A percentile compares a stretch with the other conserved stretches of the same genome.
These are phyloP conservation scores for Lachnellula subtilissima DNA, from an alignment of 2,329 filamentous ascomycete genomes.

Conservation along the genomic window DNA sequence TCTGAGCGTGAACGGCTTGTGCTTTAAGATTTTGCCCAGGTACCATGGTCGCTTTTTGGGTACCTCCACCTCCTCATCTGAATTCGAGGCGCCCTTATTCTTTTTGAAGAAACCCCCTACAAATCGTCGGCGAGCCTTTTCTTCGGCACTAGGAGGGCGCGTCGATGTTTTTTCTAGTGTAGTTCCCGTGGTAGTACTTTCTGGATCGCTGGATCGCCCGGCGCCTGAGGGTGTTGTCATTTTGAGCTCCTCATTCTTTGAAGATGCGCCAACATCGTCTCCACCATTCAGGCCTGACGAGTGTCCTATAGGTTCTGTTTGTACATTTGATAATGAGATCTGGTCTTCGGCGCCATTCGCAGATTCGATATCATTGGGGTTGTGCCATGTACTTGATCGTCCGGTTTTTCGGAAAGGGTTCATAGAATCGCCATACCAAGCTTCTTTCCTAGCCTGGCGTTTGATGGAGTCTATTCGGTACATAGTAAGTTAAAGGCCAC, in stretches of 20 bases:
- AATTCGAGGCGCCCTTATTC: constrained; percentile 9
- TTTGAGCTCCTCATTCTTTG: constrained; percentile 14
- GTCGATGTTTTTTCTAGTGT: constrained; percentile 12
- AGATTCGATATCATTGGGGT: constrained; percentile 7
- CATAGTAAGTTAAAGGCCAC: constrained; percentile 17
- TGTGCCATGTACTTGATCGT: constrained; percentile 19
- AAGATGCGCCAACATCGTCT: constrained; percentile 2
- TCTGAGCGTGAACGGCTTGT: constrained; percentile 47
- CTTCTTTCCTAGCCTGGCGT: constrained; percentile 28
- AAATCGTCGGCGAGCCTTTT: constrained; percentile 20
- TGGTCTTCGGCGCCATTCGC: background rate
- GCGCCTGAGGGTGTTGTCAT: constrained; percentile 5
- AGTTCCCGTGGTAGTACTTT: constrained; percentile 5
- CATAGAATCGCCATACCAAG: constrained; percentile 28
- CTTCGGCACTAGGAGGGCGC: constrained; percentile 15
- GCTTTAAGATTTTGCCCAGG: constrained; percentile 37
- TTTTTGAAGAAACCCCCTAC: constrained; percentile 11
- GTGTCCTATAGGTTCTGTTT: constrained; percentile 19
- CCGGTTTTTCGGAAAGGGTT: constrained; percentile 28
- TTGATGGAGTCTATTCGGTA: constrained; percentile 22
- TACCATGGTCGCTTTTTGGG: constrained; percentile 28
- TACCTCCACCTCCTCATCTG: constrained; percentile 16
- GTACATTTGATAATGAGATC: constrained; percentile 10
- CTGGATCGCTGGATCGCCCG: constrained; percentile 16
- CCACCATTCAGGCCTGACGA: constrained; percentile 2